Base-by-base conservation (phyloP, 192 early-diverging fungal genomes). In the Umbelopsis sp. region DNA sequence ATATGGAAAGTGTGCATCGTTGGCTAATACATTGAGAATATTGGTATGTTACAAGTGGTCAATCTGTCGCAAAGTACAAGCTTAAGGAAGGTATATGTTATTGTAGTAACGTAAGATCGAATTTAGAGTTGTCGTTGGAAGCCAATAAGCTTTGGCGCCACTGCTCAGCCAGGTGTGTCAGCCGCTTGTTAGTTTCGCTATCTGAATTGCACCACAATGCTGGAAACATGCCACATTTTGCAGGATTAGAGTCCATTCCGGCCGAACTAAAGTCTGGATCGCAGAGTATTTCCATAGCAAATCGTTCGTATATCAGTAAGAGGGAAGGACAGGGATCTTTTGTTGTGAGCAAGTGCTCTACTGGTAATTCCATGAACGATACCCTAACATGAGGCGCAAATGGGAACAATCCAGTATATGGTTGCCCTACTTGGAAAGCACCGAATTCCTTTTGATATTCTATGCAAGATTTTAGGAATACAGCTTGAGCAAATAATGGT, bases 211-310 rank as follows among this genome's bases (percentile, higher is more conserved):
- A 62, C 56, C 56, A 62, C 24, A 62, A 16, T 31, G 56, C 56
- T 4, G 56, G 56, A 34, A 34, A 62, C 56, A 62, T 62, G 56
- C 56, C 56, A 20, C 56, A 62, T 62, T 62, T 62, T 62, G 56
- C 56, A 0, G 56, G 56, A 62, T 62, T 62, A 14, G 56, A 29
- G 14, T 62, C 26, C 56, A 62, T 62, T 62, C 26, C 26, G 29
- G 56, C 56, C 10, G 56, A 62, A 29, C 26, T 17, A 32, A 62
- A 62, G 14, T 62, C 56, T 12, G 56, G 56, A 26, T 62, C 56
- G 20, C 56, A 62, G 1, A 62, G 31, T 20, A 62, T 31, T 34
- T 62, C 56, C 56, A 62, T 62, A n/a, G 56, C 56, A 32, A 62
- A 62, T 20, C 26, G 32, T 26, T 62, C 56, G 26, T 34, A 62